A percentile compares a stretch with the other conserved stretches of the same genome.
Evolutionary conservation across 306 rosid genomes (phyloP).

Genomic region (Cucumis melo): DNA sequence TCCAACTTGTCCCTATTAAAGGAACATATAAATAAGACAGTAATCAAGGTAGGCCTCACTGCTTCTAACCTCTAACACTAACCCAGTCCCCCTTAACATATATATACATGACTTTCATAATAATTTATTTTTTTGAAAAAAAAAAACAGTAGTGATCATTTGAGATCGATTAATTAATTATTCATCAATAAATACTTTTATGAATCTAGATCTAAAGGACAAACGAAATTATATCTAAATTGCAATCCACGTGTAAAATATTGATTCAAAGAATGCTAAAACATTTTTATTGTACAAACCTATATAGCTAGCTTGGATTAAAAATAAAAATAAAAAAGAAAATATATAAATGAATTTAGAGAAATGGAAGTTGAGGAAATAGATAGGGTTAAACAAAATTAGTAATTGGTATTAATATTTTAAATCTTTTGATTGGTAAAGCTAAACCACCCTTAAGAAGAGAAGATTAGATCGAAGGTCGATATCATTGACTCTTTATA

Average conservation of each 20-base stretch:
- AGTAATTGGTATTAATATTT: not conserved
- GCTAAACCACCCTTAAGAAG: not conserved
- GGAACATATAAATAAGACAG: not conserved
- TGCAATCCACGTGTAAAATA: not conserved
- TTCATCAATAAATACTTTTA: not conserved
- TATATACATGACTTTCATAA: too few relatives aligned
- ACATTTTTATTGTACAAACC: not conserved
- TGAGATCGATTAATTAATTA: not conserved
- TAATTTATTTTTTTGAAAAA: not conserved
- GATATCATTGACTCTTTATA: slow-evolving; percentile 6
- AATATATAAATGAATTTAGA: too few relatives aligned
- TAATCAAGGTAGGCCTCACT: not conserved
- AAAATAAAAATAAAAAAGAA: too few relatives aligned
- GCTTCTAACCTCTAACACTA: not conserved
- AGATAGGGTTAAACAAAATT: not conserved
- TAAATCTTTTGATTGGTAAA: not conserved
- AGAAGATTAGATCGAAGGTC: slow-evolving; percentile 2
- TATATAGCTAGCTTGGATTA: not conserved
- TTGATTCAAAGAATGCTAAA: not conserved
- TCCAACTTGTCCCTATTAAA: slow-evolving; percentile 4
- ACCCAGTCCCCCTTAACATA: not conserved
- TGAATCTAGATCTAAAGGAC: not conserved
- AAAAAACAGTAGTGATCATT: not conserved
- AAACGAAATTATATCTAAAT: not conserved
- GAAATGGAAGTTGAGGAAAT: not conserved